A percentile compares a stretch with the other conserved stretches of the same genome.
Evolutionary conservation across 345 rosid species (phyloP).

Genomic region (Gossypium stocksii): DNA sequence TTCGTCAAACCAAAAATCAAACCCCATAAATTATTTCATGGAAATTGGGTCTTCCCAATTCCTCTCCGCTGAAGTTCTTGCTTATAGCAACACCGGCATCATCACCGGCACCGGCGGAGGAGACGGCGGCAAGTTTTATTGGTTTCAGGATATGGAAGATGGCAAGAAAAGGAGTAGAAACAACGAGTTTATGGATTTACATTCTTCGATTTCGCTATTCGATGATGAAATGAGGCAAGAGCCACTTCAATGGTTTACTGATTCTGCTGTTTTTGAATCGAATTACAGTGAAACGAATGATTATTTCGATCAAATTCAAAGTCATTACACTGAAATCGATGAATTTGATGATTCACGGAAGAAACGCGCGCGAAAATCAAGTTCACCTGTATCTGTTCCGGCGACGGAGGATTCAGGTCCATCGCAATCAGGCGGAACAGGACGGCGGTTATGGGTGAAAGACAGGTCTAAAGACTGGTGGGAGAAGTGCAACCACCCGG

Average conservation of each 20-base stretch:
- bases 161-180: neutral
- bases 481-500: constrained; percentile 77
- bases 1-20: neutral
- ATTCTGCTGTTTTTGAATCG: neutral
- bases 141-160: neutral
- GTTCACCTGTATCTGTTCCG: neutral
- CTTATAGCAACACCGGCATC: neutral
- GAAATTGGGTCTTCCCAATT: neutral
- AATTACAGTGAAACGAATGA: neutral
- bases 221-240: neutral
- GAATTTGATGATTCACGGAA: neutral
- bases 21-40: neutral
- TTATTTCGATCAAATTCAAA: neutral
- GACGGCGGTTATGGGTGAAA: constrained; percentile 87
- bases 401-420: neutral
- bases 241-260: neutral
- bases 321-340: neutral
- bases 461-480: constrained; percentile 87
- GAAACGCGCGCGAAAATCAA: neutral
- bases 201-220: neutral
- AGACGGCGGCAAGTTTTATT: neutral
- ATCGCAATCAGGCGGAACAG: constrained; percentile 18
- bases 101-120: too few species aligned
- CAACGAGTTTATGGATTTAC: neutral
- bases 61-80: neutral